Evolutionary conservation across 139 green algal genomes (phyloP), one percentile per base, ranked within the genome.

Genomic region (Chlamydomonas eustigma): DNA sequence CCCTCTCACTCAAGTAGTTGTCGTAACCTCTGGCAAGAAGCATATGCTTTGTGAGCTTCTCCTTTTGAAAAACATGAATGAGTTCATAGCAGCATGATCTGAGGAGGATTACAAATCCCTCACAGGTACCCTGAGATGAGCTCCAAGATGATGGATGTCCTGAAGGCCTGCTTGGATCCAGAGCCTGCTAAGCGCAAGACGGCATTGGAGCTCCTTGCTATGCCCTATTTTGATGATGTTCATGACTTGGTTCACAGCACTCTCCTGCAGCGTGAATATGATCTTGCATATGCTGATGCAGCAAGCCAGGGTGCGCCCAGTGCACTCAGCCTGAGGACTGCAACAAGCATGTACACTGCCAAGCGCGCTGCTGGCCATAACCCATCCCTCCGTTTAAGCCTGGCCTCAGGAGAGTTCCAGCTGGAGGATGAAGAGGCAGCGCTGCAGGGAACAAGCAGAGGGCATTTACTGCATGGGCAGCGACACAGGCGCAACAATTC

Each of bases 171-270:
- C 58, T 35, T 70, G 24, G 5, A 70, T 5, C 58, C 58, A 34
- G 58, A 70, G 25, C 58, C 58, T 18, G 58, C 22, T 6, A 70
- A 32, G 18, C 58, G 58, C 6, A 18, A 22, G 28, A 70, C 58
- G 32, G 58, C 58, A 5, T 28, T 70, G 18, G 25, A 70, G 58
- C 25, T 70, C 25, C 18, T 24, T 70, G 58, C 25, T 70, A 32
- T 22, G 28, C 58, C 58, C 18, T 70, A 70, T 28, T 70, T 70
- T 22, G 58, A 70, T 22, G 58, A 70, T 8, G 18, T 70, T 37
- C 24, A 70, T 35, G 58, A 70, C 8, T 22, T 35, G 25, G 25
- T 70, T 5, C 18, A 32, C 6, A 8, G 25, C 58, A 34, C 58
- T 18, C 6, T 37, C 18, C 58, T 70, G 25, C 58, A 70, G 18